Evolutionary conservation across 306 rosid species (phyloP).

Genomic region (Cicer pinnatifidum): DNA sequence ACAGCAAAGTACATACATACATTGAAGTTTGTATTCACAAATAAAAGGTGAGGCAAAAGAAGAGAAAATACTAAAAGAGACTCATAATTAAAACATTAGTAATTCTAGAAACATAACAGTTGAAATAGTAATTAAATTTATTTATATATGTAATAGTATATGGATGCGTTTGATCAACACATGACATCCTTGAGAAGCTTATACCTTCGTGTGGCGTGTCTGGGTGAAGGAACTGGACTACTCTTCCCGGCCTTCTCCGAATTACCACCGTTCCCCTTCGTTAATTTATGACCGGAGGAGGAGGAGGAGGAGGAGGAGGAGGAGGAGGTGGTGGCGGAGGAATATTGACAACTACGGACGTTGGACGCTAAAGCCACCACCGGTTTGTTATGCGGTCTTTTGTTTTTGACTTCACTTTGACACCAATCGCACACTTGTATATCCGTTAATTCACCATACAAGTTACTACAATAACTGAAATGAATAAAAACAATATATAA

Average conservation of each 20-base stretch:
- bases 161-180: slow-evolving; percentile 47
- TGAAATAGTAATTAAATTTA: too few species aligned
- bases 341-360: too few species aligned
- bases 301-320: too few species aligned
- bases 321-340: too few species aligned
- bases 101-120: slow-evolving; percentile 6
- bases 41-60: background rate
- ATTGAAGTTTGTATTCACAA: background rate
- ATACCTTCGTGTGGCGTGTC: slow-evolving; percentile 86
- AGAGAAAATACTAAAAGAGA: background rate
- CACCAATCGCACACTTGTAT: slow-evolving; percentile 89
- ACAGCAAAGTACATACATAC: background rate
- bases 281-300: too few species aligned
- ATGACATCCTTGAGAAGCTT: slow-evolving; percentile 99
- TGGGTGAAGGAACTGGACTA: slow-evolving; percentile 69
- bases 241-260: slow-evolving; percentile 53
- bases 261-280: background rate
- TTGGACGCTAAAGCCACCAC: too few species aligned
- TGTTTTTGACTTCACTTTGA: slow-evolving; percentile 62
- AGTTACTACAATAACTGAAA: slow-evolving; percentile 80
- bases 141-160: too few species aligned
- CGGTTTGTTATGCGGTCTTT: background rate
- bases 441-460: slow-evolving; percentile 62
- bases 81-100: slow-evolving; percentile 25
- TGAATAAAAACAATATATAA: too few species aligned